These are phyloP conservation scores for Sporothrix variecibatus DNA, from an alignment of 2,329 filamentous ascomycete species.

Conservation along the genomic window DNA sequence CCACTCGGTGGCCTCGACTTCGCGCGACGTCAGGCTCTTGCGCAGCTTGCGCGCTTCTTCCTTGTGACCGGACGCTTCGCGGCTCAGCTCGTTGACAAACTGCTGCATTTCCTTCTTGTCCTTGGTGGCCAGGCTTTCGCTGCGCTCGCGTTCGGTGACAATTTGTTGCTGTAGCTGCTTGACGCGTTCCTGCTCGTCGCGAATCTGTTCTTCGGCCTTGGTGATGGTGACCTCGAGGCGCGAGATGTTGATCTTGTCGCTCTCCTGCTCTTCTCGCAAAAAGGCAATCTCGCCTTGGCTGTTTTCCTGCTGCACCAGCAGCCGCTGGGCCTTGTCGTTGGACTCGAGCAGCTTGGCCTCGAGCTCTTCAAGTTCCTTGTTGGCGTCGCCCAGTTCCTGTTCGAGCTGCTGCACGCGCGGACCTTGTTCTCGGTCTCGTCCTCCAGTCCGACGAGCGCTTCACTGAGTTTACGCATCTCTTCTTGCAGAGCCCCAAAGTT, in stretches of 20 bases:
- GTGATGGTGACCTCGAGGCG: constrained; percentile 84
- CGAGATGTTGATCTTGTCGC: constrained; percentile 96
- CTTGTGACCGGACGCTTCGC: constrained; percentile 76
- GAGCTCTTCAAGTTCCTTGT: constrained; percentile 81
- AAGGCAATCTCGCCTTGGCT: constrained; percentile 93
- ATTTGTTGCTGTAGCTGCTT: constrained; percentile 74
- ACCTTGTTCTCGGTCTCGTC: constrained; percentile 83
- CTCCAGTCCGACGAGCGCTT: constrained; percentile 81
- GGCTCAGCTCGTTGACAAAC: constrained; percentile 88
- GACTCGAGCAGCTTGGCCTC: constrained; percentile 82
- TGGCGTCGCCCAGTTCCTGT: constrained; percentile 77
- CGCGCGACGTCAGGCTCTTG: constrained; percentile 78
- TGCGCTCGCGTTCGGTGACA: constrained; percentile 77
- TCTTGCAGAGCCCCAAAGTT: constrained; percentile 89
- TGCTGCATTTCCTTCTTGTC: constrained; percentile 96
- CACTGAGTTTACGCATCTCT: constrained; percentile 90
- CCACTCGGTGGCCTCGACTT: constrained; percentile 88
- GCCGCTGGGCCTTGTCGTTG: constrained; percentile 82
- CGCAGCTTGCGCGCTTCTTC: constrained; percentile 82
- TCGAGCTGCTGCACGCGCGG: constrained; percentile 79
- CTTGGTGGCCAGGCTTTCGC: constrained; percentile 80
- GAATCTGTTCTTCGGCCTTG: constrained; percentile 74
- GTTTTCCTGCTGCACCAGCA: constrained; percentile 90
- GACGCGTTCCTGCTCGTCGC: constrained; percentile 78
- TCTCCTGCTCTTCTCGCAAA: constrained; percentile 92